Evolutionary conservation across 257 asterid genomes (phyloP), one percentile per base, ranked within the genome.

Genomic region (Apocynum venetum): DNA sequence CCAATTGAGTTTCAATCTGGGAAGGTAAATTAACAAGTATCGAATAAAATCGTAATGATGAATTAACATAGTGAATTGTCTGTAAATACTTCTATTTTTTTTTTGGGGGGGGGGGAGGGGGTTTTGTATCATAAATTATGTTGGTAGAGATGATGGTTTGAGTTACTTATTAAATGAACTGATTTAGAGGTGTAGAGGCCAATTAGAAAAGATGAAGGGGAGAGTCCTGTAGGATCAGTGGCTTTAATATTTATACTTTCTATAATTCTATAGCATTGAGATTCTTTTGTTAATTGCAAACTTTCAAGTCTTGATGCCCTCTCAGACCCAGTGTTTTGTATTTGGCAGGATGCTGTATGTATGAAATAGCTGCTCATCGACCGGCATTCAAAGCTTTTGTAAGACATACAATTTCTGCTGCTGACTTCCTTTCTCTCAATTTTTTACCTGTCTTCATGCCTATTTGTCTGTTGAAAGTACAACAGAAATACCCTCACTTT

Each of bases 311-410:
- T 74, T 74, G 56, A 40, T 19, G 35, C 63, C 75, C 75, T 82
- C 72, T 47, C 75, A 0, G 55, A 63, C 11, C 25, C 49, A 15
- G 60, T 69, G 19, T 44, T 77, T 74, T 72, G 44, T 81, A 79
- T 57, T 77, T 78, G 49, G 75, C 83, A 96, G 99, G 99, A 77
- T 96, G 99, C 88, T 96, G 99, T 78, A 89, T 96, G 90, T 93
- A 96, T 47, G 99, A 96, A 85, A 96, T 96, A 97, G 94, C 99
- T 77, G 99, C 99, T 80, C 97, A 90, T 84, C 97, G 97, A 61
- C 98, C 95, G 53, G 99, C 99, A 6, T 96, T 96, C 83, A 93
- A 96, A 85, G 99, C 99, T 82, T 93, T 91, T 82, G 99, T 96
- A 90, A 93, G 96, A 80, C 79, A 72, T 89, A 65, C 53, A 15